Evolutionary conservation across 2,329 filamentous ascomycete genomes (phyloP).

Genomic region (Monilinia fructigena): DNA sequence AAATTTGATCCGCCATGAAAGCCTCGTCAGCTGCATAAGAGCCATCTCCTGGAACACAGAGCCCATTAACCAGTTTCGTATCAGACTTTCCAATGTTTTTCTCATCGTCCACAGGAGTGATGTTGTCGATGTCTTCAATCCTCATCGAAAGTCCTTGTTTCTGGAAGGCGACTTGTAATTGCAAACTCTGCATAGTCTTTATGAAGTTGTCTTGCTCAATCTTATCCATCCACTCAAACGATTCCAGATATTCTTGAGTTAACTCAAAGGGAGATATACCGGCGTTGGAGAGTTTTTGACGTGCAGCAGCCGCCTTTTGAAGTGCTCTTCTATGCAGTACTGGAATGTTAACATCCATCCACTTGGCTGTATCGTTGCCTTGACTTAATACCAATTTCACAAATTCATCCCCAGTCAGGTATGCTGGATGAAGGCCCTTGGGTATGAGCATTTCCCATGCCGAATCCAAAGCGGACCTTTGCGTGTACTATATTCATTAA

Average conservation of each 20-base stretch:
- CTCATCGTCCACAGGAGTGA: not conserved
- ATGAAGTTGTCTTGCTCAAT: constrained; percentile 26
- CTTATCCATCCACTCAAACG: constrained; percentile 28
- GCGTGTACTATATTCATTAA: constrained; percentile 21
- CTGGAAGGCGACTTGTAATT: constrained; percentile 20
- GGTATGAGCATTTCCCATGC: constrained; percentile 24
- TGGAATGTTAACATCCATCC: constrained; percentile 23
- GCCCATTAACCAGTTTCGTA: constrained; percentile 14
- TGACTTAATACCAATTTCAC: constrained; percentile 24
- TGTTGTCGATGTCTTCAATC: constrained; percentile 19
- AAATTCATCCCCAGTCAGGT: constrained; percentile 26
- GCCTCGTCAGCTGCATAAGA: constrained; percentile 10
- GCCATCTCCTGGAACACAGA: constrained; percentile 8
- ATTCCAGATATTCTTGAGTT: constrained; percentile 21
- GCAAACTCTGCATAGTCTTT: constrained; percentile 20
- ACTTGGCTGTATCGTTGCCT: constrained; percentile 17
- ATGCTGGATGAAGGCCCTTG: constrained; percentile 25
- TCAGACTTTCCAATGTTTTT: constrained; percentile 16
- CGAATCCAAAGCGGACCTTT: constrained; percentile 25
- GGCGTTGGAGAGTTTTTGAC: constrained; percentile 20
- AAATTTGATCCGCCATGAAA: constrained; percentile 15
- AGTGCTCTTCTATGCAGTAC: constrained; percentile 23
- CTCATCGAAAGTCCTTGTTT: constrained; percentile 23
- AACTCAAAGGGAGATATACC: constrained; percentile 27
- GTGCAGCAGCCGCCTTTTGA: constrained; percentile 19